Conservation (phyloP, 1,139 yeast genomes). For the Pichia sp. region DNA sequence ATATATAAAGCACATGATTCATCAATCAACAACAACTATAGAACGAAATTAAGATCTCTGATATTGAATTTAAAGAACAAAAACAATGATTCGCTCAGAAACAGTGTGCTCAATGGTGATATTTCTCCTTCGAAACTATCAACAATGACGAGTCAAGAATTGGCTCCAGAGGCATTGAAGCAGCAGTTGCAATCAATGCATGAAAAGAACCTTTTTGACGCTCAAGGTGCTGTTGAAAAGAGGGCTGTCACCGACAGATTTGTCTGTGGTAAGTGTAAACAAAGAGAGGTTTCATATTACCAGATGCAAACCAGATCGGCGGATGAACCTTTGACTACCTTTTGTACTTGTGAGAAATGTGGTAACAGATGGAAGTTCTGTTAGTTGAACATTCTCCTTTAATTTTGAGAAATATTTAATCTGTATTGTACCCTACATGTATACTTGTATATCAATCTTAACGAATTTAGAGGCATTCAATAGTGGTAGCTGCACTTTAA, state of each 20-base stretch:
- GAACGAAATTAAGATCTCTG: slow-evolving; percentile 75
- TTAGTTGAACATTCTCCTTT: slow-evolving; percentile 18
- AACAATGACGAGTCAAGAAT: slow-evolving; percentile 80
- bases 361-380: slow-evolving; percentile 98
- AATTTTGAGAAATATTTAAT: too few relatives aligned
- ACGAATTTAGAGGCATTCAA: too few relatives aligned
- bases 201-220: slow-evolving; percentile 86
- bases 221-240: slow-evolving; percentile 97
- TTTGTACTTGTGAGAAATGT: slow-evolving; percentile 95
- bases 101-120: slow-evolving; percentile 56
- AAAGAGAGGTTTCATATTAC: slow-evolving; percentile 91
- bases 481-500: too few relatives aligned
- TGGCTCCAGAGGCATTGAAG: slow-evolving; percentile 88
- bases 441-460: too few relatives aligned
- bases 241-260: slow-evolving; percentile 95
- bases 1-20: slow-evolving; percentile 55
- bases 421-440: too few relatives aligned
- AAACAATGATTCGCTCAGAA: slow-evolving; percentile 78
- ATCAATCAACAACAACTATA: slow-evolving; percentile 49
- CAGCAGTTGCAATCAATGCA: slow-evolving; percentile 80
- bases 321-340: slow-evolving; percentile 96
- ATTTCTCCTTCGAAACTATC: slow-evolving; percentile 59
- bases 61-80: slow-evolving; percentile 83
- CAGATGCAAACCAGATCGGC: slow-evolving; percentile 98
- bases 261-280: slow-evolving; percentile 96